Conservation (phyloP, 2,329 filamentous ascomycete genomes). For the Colletotrichum musae region DNA sequence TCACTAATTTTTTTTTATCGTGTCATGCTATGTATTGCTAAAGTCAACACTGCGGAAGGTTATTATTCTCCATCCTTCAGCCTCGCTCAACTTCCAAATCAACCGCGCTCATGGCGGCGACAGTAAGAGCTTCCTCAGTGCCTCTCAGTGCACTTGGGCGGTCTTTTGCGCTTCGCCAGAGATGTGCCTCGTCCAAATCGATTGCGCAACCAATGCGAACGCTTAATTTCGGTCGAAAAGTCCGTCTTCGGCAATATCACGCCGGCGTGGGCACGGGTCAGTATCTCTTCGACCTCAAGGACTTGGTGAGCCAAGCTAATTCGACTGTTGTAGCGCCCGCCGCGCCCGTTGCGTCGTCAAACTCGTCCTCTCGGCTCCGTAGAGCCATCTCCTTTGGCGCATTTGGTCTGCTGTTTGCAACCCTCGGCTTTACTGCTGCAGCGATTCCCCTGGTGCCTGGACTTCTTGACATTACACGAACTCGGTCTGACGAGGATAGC, state of each 20-base stretch:
- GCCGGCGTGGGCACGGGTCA: constrained; percentile 15
- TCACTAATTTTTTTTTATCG: not conserved
- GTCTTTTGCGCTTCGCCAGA: not conserved
- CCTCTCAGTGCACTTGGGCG: not conserved
- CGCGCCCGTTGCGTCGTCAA: not conserved
- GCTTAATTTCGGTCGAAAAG: not conserved
- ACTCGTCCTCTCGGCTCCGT: constrained; percentile 25
- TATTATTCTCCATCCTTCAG: too few relatives aligned
- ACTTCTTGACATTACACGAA: constrained; percentile 31
- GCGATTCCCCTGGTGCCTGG: constrained; percentile 64
- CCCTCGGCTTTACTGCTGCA: constrained; percentile 70
- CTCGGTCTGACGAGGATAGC: constrained; percentile 76
- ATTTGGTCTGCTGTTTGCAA: constrained; percentile 58
- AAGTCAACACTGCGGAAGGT: too few relatives aligned
- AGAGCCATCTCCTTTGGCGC: constrained; percentile 31
- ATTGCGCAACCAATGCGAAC: constrained; percentile 1
- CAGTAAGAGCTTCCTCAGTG: too few relatives aligned
- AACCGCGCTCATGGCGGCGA: too few relatives aligned
- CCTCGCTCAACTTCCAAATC: too few relatives aligned
- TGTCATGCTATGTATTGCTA: too few relatives aligned
- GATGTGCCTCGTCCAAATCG: not conserved
- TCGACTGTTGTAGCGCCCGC: not conserved
- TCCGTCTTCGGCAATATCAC: constrained; percentile 26
- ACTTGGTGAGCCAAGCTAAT: constrained; percentile 1
- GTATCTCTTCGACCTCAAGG: not conserved